Conservation (phyloP, 208 protist species). For the Leishmania turanica region DNA sequence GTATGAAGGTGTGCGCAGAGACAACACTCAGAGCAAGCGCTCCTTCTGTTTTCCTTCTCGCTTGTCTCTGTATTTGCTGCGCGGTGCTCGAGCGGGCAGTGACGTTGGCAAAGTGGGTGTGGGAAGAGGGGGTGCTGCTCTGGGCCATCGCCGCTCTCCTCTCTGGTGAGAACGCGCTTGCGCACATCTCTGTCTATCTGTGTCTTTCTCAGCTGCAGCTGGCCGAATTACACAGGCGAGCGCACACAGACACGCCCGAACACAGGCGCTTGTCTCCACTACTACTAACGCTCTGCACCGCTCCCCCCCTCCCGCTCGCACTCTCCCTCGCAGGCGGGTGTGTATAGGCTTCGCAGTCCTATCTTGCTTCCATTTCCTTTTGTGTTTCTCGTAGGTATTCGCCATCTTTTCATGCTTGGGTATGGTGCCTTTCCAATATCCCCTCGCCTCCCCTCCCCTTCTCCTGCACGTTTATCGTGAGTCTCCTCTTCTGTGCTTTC, state of each 20-base stretch:
- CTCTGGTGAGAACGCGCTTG: neutral
- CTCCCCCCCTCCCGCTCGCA: neutral
- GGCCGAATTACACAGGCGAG: neutral
- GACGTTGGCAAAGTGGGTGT: neutral
- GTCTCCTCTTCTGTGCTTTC: neutral
- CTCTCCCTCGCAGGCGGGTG: neutral
- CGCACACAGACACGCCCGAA: neutral
- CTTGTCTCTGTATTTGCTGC: neutral
- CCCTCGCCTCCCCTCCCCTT: neutral
- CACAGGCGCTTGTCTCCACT: neutral
- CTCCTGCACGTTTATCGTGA: neutral
- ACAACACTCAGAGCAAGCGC: neutral
- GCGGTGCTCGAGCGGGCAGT: neutral
- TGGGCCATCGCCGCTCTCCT: neutral
- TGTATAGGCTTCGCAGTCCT: neutral
- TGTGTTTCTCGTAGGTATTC: neutral
- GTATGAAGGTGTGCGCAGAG: neutral
- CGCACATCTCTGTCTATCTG: neutral
- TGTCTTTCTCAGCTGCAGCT: neutral
- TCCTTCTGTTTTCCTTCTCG: neutral
- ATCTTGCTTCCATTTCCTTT: neutral
- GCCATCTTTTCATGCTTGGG: neutral
- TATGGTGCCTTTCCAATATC: neutral
- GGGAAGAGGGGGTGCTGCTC: neutral
- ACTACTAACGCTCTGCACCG: neutral